phyloP scores from a whole-genome alignment of 139 green algal genomes.

The Haematococcus lacustris region DNA sequence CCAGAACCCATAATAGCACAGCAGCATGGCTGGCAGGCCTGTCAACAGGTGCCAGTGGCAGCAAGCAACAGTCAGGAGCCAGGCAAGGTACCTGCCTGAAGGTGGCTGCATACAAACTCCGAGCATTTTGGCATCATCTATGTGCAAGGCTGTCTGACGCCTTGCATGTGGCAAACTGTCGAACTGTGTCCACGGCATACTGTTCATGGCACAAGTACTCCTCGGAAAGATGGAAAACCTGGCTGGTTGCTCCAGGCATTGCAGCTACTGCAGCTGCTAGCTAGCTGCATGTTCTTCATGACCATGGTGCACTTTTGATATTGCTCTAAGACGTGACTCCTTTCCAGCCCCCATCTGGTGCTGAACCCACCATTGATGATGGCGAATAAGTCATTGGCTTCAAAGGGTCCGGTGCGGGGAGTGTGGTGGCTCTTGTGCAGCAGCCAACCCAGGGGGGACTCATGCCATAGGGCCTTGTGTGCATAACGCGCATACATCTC shows the following conservation, averaged over 20 bases:
- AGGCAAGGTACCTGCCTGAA: not conserved
- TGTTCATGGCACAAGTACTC: too few relatives aligned
- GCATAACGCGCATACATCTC: slow-evolving; percentile 89
- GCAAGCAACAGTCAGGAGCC: not conserved
- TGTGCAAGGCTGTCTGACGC: too few relatives aligned
- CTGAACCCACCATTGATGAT: slow-evolving; percentile 30
- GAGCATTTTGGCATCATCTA: too few relatives aligned
- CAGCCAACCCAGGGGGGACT: slow-evolving; percentile 66
- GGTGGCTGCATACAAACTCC: not conserved
- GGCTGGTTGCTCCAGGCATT: too few relatives aligned
- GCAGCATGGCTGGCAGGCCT: slow-evolving; percentile 80
- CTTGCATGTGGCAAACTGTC: too few relatives aligned
- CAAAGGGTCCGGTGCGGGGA: slow-evolving; percentile 83
- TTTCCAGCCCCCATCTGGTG: too few relatives aligned
- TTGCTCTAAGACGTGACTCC: too few relatives aligned
- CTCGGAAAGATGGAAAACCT: too few relatives aligned
- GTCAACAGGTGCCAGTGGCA: slow-evolving; percentile 35
- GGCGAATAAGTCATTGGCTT: slow-evolving; percentile 95
- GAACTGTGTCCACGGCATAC: too few relatives aligned
- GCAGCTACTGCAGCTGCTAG: not conserved
- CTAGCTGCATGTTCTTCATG: not conserved
- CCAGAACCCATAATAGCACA: slow-evolving; percentile 89
- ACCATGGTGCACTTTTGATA: too few relatives aligned
- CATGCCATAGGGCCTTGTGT: slow-evolving; percentile 92
- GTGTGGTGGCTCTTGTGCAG: slow-evolving; percentile 92